Evolutionary conservation across 768 basidiomycete species (phyloP).

Genomic region (Boletus reticuloceps): DNA sequence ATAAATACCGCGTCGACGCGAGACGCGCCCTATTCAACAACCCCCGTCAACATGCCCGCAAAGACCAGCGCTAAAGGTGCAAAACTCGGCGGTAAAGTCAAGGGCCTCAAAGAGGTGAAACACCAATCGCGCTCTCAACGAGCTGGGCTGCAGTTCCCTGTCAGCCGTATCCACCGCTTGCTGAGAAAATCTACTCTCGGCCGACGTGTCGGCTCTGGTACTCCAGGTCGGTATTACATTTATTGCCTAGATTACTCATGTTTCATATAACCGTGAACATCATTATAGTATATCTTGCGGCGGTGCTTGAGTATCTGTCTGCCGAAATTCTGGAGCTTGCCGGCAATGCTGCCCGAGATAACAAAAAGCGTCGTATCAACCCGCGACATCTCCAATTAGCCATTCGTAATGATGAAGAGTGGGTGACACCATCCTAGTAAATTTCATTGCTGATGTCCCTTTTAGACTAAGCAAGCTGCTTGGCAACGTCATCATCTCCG

Average conservation of each 20-base stretch:
- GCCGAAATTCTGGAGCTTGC: conserved; percentile 94
- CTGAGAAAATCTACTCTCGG: conserved; percentile 86
- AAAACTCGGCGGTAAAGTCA: conserved; percentile 54
- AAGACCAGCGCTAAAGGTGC: conserved; percentile 33
- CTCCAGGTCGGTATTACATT: conserved; percentile 52
- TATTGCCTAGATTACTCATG: too few species aligned
- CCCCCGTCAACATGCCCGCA: conserved; percentile 21
- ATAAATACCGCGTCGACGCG: conserved; percentile 20
- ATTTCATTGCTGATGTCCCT: not conserved
- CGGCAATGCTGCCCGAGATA: conserved; percentile 85
- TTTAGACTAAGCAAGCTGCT: conserved; percentile 67
- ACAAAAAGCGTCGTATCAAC: conserved; percentile 95
- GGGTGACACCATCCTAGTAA: conserved; percentile 19
- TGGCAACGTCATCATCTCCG: conserved; percentile 86
- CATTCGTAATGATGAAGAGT: conserved; percentile 93
- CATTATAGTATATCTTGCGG: conserved; percentile 80
- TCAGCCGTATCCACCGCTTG: conserved; percentile 88
- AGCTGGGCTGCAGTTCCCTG: conserved; percentile 84
- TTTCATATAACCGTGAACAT: not conserved
- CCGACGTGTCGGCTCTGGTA: conserved; percentile 84
- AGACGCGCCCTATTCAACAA: not conserved
- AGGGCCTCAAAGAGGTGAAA: conserved; percentile 40
- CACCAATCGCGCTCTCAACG: conserved; percentile 65
- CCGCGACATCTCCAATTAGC: conserved; percentile 94
- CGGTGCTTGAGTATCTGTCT: conserved; percentile 88